These are phyloP conservation scores for Forsythia suspensa DNA, from an alignment of 257 asterid species.

Conservation along the genomic window DNA sequence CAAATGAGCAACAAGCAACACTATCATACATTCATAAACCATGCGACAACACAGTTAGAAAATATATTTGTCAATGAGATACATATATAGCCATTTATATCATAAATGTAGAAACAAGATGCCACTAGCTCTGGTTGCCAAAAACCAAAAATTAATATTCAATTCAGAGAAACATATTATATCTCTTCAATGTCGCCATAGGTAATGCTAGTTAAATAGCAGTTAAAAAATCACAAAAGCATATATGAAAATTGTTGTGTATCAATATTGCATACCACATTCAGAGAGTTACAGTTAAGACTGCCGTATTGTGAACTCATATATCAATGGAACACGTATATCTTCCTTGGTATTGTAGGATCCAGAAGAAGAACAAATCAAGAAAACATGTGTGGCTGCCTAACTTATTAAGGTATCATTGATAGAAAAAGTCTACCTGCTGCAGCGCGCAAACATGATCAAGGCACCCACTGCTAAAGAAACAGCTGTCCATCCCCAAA, in stretches of 20 bases:
- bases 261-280: not conserved
- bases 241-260: not conserved
- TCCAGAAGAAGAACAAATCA: not conserved
- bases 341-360: constrained; percentile 13
- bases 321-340: not conserved
- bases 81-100: not conserved
- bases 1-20: not conserved
- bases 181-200: not conserved
- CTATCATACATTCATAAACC: not conserved
- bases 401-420: constrained; percentile 14
- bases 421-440: constrained; percentile 57
- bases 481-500: constrained; percentile 93
- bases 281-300: constrained; percentile 11
- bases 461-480: constrained; percentile 72
- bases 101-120: not conserved
- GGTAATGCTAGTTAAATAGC: not conserved
- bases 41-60: not conserved
- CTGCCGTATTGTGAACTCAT: constrained; percentile 8
- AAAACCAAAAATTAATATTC: not conserved
- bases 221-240: not conserved
- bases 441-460: constrained; percentile 71
- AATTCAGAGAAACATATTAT: not conserved
- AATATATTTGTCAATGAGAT: not conserved
- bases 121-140: not conserved
- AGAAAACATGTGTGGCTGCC: constrained; percentile 3